Percentiles rank a stretch among this genome's conserved stretches.
Conservation (phyloP, 1,284 basidiomycete species). For the Cryptococcus hybrid region DNA sequence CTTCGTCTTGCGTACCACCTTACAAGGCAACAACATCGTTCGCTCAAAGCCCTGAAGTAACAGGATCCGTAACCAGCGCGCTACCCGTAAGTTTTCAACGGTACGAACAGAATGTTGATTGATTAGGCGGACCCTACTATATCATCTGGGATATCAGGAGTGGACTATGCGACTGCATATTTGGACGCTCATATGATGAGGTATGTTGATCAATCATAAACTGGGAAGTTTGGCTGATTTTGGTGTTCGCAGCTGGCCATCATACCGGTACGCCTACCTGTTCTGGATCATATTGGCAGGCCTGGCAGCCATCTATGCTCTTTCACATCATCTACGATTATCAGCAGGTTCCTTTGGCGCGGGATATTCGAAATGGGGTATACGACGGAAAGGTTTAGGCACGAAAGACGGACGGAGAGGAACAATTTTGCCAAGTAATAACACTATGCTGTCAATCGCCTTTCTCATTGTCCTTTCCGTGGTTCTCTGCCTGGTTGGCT, state of each 20-base stretch:
- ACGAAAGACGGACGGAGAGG: conserved; percentile 47
- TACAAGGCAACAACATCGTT: conserved; percentile 36
- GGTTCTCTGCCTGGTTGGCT: conserved; percentile 61
- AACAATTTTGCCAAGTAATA: conserved; percentile 61
- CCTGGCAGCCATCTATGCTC: conserved; percentile 32
- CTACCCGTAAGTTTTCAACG: conserved; percentile 8
- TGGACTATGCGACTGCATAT: conserved; percentile 40
- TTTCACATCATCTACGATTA: conserved; percentile 44
- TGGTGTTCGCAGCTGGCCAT: conserved; percentile 25
- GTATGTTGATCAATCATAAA: conserved; percentile 17
- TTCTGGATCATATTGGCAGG: conserved; percentile 41
- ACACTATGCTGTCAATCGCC: conserved; percentile 57
- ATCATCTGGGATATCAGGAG: conserved; percentile 20
- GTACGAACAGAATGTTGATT: background rate
- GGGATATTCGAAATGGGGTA: conserved; percentile 37
- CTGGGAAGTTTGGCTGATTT: background rate
- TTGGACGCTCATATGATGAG: conserved; percentile 46
- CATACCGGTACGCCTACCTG: conserved; percentile 46
- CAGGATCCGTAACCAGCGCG: conserved; percentile 33
- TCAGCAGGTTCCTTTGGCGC: conserved; percentile 38
- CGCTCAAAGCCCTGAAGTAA: conserved; percentile 25
- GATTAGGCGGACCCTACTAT: conserved; percentile 29
- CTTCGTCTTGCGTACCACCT: conserved; percentile 30
- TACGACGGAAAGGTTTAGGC: conserved; percentile 29
- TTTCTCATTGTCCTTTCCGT: conserved; percentile 54